Conservation (phyloP, 345 rosid species). For the Capsella bursapastoris region DNA sequence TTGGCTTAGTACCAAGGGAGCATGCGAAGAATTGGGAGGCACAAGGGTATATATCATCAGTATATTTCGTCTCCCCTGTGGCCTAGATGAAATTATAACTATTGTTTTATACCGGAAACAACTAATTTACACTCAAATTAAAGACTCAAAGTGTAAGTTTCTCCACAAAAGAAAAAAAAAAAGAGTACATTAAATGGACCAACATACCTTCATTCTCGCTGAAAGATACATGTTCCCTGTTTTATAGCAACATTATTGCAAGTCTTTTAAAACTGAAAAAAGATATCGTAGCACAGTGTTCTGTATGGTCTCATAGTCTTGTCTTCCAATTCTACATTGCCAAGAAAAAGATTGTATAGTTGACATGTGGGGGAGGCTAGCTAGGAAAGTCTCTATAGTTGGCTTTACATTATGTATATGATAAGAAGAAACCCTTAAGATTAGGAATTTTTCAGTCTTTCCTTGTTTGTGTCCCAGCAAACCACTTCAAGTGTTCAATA, state of each 20-base stretch:
- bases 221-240: constrained; percentile 84
- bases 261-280: too few species aligned
- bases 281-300: too few species aligned
- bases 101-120: not conserved
- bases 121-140: not conserved
- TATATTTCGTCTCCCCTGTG: constrained; percentile 93
- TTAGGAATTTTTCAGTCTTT: constrained; percentile 56
- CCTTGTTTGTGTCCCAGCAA: constrained; percentile 75
- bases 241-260: constrained; percentile 18
- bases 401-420: constrained; percentile 51
- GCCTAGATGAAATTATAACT: constrained; percentile 55
- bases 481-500: constrained; percentile 87
- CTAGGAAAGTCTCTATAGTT: constrained; percentile 49
- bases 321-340: constrained; percentile 62
- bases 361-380: constrained; percentile 58
- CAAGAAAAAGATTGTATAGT: constrained; percentile 63
- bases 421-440: constrained; percentile 75
- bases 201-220: constrained; percentile 75
- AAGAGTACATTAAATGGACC: not conserved
- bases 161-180: not conserved
- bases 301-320: constrained; percentile 65
- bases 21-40: constrained; percentile 80
- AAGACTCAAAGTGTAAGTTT: not conserved
- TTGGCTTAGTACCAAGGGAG: constrained; percentile 81
- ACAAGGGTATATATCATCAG: constrained; percentile 67